These are phyloP conservation scores for Xylaria palmicola DNA, from an alignment of 495 filamentous ascomycete species.

Conservation along the genomic window DNA sequence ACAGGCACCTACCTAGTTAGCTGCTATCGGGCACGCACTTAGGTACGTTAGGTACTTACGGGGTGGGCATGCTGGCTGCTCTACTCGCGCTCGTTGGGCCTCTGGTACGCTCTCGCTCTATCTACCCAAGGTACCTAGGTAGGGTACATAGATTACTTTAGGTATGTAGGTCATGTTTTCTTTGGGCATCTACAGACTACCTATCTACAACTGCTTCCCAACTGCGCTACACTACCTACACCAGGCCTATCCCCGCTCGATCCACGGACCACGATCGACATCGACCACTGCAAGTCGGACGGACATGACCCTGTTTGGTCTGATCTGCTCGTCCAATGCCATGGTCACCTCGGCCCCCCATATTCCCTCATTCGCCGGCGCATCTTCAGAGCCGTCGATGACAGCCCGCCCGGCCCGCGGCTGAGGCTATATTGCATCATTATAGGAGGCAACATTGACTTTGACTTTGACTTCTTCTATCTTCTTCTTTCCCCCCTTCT, in stretches of 20 bases:
- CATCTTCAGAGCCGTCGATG: not conserved
- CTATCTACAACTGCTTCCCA: not conserved
- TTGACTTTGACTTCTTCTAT: not conserved
- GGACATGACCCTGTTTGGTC: not conserved
- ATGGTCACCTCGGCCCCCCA: not conserved
- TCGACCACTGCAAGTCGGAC: not conserved
- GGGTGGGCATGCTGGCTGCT: no score
- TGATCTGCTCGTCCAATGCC: no score
- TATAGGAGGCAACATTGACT: not conserved
- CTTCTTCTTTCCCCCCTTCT: not conserved
- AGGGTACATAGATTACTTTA: not conserved
- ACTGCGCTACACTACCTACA: not conserved
- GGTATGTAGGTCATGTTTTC: not conserved
- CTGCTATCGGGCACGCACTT: no score
- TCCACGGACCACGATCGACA: not conserved
- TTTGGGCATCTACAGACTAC: constrained; percentile 6
- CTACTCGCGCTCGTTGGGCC: no score
- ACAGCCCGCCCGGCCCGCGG: no score
- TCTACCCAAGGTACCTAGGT: no score
- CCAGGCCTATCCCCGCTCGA: not conserved
- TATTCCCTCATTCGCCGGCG: not conserved
- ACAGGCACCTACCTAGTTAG: no score
- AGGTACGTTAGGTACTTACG: no score
- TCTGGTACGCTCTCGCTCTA: no score
- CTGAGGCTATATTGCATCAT: not conserved